Evolutionary conservation across 2,329 filamentous ascomycete genomes (phyloP).

Genomic region (Pseudocercospora fijiensis): DNA sequence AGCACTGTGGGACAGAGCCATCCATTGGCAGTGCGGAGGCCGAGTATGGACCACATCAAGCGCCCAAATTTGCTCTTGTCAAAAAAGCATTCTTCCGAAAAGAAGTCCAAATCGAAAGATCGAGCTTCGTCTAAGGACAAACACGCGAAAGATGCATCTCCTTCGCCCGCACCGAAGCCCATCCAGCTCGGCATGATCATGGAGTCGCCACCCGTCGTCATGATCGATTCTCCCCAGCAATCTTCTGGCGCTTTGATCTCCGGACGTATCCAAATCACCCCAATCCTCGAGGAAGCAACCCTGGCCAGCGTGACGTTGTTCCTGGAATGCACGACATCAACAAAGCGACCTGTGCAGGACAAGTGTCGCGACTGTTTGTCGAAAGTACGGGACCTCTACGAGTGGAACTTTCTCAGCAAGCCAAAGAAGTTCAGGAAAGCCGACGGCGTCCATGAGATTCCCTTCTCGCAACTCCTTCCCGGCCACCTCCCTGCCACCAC

Average conservation of each 20-base stretch:
- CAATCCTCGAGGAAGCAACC: conserved; percentile 64
- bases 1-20: conserved; percentile 17
- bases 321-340: conserved; percentile 67
- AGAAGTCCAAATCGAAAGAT: conserved; percentile 29
- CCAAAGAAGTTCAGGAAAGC: conserved; percentile 43
- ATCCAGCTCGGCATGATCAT: conserved; percentile 63
- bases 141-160: conserved; percentile 24
- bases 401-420: conserved; percentile 72
- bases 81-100: conserved; percentile 24
- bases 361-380: conserved; percentile 76
- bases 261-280: conserved; percentile 72
- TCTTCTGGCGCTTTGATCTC: conserved; percentile 85
- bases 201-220: conserved; percentile 82
- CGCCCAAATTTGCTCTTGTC: conserved; percentile 29
- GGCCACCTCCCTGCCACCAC: conserved; percentile 84
- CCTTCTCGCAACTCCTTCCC: conserved; percentile 82
- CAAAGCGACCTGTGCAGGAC: conserved; percentile 76
- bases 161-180: conserved; percentile 36
- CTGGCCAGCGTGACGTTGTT: conserved; percentile 71
- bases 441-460: conserved; percentile 71
- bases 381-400: conserved; percentile 70
- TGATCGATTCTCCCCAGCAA: conserved; percentile 71
- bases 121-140: conserved; percentile 35
- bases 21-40: conserved; percentile 21
- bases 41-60: conserved; percentile 40